Percentiles rank a stretch among this genome's conserved stretches.
These are phyloP conservation scores for Mycena alexandri DNA, from an alignment of 768 basidiomycete species.

Conservation along the genomic window DNA sequence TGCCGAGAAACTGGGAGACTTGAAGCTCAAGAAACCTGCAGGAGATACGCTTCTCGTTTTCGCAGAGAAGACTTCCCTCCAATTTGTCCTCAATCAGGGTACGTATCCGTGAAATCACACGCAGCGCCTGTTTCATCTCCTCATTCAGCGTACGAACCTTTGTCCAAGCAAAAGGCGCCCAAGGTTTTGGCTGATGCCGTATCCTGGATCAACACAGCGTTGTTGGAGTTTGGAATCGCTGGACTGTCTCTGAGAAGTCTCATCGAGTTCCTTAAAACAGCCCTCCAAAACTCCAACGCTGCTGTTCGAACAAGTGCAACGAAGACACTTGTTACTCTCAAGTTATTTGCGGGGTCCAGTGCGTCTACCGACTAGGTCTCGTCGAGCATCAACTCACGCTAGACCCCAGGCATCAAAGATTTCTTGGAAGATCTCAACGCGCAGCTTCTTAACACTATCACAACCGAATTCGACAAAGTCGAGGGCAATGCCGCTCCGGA, in stretches of 20 bases:
- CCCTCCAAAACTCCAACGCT: conserved; percentile 94
- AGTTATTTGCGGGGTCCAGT: conserved; percentile 93
- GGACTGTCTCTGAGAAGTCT: conserved; percentile 86
- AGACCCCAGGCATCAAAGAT: conserved; percentile 81
- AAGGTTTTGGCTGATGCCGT: conserved; percentile 95
- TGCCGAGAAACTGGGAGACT: conserved; percentile 94
- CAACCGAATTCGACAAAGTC: conserved; percentile 92
- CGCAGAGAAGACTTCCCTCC: conserved; percentile 93
- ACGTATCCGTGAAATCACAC: conserved; percentile 36
- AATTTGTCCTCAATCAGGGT: conserved; percentile 96
- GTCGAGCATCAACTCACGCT: conserved; percentile 12
- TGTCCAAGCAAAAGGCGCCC: conserved; percentile 96
- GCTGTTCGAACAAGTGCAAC: conserved; percentile 94
- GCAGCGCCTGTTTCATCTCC: conserved; percentile 15
- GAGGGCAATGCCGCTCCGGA: conserved; percentile 82
- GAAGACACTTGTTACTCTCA: conserved; percentile 90
- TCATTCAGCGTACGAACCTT: conserved; percentile 86
- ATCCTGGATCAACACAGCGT: conserved; percentile 86
- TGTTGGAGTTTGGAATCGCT: conserved; percentile 92
- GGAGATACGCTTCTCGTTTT: conserved; percentile 87
- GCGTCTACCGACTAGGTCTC: conserved; percentile 34
- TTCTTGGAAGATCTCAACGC: conserved; percentile 95
- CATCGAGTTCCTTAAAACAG: conserved; percentile 91
- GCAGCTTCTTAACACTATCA: conserved; percentile 91
- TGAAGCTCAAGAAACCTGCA: conserved; percentile 97